Evolutionary conservation across 2,329 filamentous ascomycete species (phyloP).

Genomic region (Cladophialophora immunda): DNA sequence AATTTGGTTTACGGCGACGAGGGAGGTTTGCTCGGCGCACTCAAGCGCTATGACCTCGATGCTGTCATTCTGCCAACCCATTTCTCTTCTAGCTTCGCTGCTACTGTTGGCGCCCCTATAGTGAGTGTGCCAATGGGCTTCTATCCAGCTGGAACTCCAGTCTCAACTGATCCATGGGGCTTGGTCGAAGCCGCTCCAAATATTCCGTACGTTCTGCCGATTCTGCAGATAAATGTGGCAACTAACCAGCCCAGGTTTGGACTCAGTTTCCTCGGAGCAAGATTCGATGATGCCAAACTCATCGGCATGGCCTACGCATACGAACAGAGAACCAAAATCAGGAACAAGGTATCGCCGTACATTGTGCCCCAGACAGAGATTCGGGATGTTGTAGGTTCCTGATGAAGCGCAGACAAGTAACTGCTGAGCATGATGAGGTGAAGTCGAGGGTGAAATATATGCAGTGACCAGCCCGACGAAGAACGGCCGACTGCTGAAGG

Average conservation of each 20-base stretch:
- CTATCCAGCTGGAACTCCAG: neutral
- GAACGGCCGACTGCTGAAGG: too few species aligned
- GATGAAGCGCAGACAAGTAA: too few species aligned
- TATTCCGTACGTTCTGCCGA: neutral
- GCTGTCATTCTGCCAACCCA: neutral
- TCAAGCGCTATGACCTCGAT: neutral
- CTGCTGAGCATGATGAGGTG: too few species aligned
- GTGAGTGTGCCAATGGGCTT: neutral
- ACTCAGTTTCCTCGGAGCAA: neutral
- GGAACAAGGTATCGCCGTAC: neutral
- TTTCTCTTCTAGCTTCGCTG: neutral
- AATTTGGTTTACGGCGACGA: neutral
- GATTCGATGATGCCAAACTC: neutral
- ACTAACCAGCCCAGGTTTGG: neutral
- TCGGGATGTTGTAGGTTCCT: neutral
- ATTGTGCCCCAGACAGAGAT: constrained; percentile 1
- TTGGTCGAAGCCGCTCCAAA: constrained; percentile 2
- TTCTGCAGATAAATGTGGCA: neutral
- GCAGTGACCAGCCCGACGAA: too few species aligned
- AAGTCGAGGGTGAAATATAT: too few species aligned
- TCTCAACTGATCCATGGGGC: neutral
- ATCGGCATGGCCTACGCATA: constrained; percentile 1
- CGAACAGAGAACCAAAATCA: neutral
- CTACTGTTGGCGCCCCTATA: constrained; percentile 1
- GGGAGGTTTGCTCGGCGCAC: neutral